phyloP scores from a whole-genome alignment of 1,284 basidiomycete species.

The Puccinia novopanici region DNA sequence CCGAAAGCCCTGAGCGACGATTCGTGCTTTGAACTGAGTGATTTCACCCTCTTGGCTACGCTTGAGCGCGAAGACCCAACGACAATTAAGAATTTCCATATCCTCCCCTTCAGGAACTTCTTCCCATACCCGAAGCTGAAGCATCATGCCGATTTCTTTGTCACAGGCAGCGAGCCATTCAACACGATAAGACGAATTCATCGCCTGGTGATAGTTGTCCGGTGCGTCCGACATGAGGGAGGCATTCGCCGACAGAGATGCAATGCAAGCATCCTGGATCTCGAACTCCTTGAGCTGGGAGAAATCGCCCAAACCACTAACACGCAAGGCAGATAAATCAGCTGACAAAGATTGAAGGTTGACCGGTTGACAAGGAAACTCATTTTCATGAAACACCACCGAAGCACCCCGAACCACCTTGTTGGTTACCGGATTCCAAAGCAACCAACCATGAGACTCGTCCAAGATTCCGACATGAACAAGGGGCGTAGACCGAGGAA shows the following conservation, averaged over 20 bases:
- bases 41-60: neutral
- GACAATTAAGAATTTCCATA: neutral
- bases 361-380: neutral
- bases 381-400: neutral
- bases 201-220: neutral
- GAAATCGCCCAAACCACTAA: neutral
- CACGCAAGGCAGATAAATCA: neutral
- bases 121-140: neutral
- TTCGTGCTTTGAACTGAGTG: neutral
- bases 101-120: neutral
- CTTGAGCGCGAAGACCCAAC: constrained; percentile 12
- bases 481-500: neutral
- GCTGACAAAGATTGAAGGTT: neutral
- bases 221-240: neutral
- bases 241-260: too few species aligned
- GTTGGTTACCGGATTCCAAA: neutral
- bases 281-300: neutral
- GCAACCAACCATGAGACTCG: neutral
- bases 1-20: neutral
- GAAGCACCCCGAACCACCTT: neutral
- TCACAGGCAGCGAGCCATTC: neutral
- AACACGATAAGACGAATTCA: too few species aligned
- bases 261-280: constrained; percentile 10
- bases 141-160: neutral
- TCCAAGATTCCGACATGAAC: neutral